phyloP scores from a whole-genome alignment of 2,329 filamentous ascomycete genomes.

The Cladosporium austrohemisphaericum region DNA sequence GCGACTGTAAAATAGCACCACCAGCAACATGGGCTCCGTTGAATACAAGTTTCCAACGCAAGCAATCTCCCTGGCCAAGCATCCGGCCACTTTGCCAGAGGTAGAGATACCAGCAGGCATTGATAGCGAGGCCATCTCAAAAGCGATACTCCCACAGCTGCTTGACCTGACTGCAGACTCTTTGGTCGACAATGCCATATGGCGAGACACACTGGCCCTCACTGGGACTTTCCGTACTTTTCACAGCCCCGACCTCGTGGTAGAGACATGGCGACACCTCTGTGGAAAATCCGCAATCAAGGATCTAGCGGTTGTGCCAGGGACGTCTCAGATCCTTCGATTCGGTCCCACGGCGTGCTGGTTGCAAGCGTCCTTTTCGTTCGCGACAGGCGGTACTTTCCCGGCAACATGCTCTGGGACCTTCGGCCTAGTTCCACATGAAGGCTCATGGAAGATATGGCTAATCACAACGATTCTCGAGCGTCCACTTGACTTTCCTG shows the following conservation, averaged over 20 bases:
- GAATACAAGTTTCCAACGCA: background rate
- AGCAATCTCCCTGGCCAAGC: conserved; percentile 13
- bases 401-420: conserved; percentile 31
- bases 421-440: conserved; percentile 31
- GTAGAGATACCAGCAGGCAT: conserved; percentile 13
- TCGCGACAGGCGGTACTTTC: conserved; percentile 20
- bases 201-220: conserved; percentile 56
- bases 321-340: conserved; percentile 20
- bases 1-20: too few species aligned
- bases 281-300: conserved; percentile 21
- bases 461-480: conserved; percentile 28
- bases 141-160: background rate
- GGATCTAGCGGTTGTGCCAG: conserved; percentile 23
- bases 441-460: conserved; percentile 36
- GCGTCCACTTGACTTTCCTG: conserved; percentile 48
- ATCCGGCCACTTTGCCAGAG: conserved; percentile 17
- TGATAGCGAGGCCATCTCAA: conserved; percentile 9
- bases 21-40: conserved; percentile 3
- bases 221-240: conserved; percentile 55
- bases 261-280: conserved; percentile 35
- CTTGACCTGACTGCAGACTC: background rate
- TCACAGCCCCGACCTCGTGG: conserved; percentile 42
- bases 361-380: conserved; percentile 31
- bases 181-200: conserved; percentile 31
- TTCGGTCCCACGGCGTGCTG: conserved; percentile 18